Base-by-base conservation (phyloP, 768 basidiomycete species). In the Leccinum sublutescens region DNA sequence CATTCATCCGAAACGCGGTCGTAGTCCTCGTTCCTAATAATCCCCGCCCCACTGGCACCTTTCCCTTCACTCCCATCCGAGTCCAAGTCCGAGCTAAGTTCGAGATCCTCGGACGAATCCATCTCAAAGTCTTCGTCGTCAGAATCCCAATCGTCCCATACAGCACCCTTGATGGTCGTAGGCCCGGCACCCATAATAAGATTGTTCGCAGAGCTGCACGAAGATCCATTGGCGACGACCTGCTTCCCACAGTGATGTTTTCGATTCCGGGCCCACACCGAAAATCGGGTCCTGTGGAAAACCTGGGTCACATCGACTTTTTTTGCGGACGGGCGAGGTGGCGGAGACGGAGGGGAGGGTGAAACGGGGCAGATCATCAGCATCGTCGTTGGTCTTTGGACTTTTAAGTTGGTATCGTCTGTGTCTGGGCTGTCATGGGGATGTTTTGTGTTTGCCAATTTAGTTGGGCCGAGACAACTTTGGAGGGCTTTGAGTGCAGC, bases 301-400 rank as follows among this genome's bases (percentile, higher is more conserved):
- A 23, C 21, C 21, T 2, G 8, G 3, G 81, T 80, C 64, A 91
- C 79, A 65, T 91, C 83, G 48, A 87, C 81, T 23, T 62, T 89
- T 91, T 75, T 88, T 90, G 53, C 91, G 85, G 54, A 91, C 71
- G 12, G 90, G 90, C 0, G 89, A 84, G 10, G 86, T 84, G n/a
- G 80, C 76, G 27, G 89, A 90, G 47, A 92, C 72, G 17, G 84
- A 73, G 43, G 88, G 84, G 1, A 91, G 74, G 2, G 85, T 83
- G 72, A 82, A 86, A 8, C 81, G 57, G 1, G 85, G 81, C 0
- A 71, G 66, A 34, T 82, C 82, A 34, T 77, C 74, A 5, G 62
- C 66, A 33, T 61, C 62, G 25, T 63, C 59, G 51, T 0, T 8
- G 19, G 64, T 69, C 55, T 74, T 68, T 47, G 54, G 63, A 53